Evolutionary conservation across 495 filamentous ascomycete species (phyloP).

Genomic region (Penicillium diatomitis): DNA sequence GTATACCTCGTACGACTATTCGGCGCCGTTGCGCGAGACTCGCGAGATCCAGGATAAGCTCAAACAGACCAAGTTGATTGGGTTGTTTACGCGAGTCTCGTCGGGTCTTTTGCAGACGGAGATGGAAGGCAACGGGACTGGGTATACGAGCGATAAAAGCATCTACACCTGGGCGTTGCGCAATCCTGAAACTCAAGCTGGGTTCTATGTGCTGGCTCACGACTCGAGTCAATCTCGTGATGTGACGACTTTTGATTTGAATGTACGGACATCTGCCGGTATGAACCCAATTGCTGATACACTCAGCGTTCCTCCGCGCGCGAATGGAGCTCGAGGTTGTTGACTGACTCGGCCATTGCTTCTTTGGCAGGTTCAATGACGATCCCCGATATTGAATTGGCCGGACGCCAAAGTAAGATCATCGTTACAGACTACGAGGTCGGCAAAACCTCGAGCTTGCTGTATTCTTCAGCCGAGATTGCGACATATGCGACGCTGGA

Average conservation of each 20-base stretch:
- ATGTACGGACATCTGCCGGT: conserved; percentile 48
- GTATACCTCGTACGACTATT: conserved; percentile 43
- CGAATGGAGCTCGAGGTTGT: background rate
- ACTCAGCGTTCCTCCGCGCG: background rate
- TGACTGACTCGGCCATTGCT: background rate
- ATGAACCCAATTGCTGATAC: conserved; percentile 1
- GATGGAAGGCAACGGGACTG: conserved; percentile 49
- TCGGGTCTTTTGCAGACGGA: conserved; percentile 42
- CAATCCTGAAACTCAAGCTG: conserved; percentile 45
- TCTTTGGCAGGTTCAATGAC: conserved; percentile 25
- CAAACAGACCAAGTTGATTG: conserved; percentile 46
- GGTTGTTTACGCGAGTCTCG: conserved; percentile 47
- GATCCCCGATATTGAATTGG: conserved; percentile 54
- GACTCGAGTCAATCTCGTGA: conserved; percentile 42
- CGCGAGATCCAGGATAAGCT: conserved; percentile 35
- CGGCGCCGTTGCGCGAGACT: conserved; percentile 35
- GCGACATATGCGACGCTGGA: conserved; percentile 46
- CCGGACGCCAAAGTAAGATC: conserved; percentile 63
- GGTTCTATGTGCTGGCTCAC: conserved; percentile 57
- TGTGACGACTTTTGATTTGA: conserved; percentile 48
- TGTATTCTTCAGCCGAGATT: conserved; percentile 65
- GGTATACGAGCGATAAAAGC: conserved; percentile 32
- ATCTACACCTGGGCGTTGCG: conserved; percentile 45
- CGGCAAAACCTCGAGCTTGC: conserved; percentile 38
- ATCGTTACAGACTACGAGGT: conserved; percentile 64